Percentiles rank a stretch among this genome's conserved stretches.
phyloP scores from a whole-genome alignment of 768 basidiomycete species.

The Suillus subalutaceus region DNA sequence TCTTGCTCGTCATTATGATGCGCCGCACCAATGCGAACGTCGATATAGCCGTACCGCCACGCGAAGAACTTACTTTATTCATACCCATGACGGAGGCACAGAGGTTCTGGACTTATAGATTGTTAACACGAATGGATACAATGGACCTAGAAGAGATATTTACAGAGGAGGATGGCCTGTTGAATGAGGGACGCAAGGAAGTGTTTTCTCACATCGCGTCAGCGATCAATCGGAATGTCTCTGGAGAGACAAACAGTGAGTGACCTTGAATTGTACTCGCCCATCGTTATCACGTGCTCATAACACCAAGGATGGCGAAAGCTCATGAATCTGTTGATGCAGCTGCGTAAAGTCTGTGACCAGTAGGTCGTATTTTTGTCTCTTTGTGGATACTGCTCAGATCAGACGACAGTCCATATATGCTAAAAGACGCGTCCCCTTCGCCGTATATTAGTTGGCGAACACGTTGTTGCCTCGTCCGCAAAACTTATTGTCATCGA shows the following conservation, averaged over 20 bases:
- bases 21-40: slow-evolving; percentile 61
- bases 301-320: slow-evolving; percentile 47
- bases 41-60: slow-evolving; percentile 52
- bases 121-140: slow-evolving; percentile 55
- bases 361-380: slow-evolving; percentile 44
- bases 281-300: slow-evolving; percentile 1
- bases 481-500: slow-evolving; percentile 60
- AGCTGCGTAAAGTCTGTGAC: slow-evolving; percentile 71
- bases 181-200: slow-evolving; percentile 42
- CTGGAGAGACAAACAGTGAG: slow-evolving; percentile 36
- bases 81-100: slow-evolving; percentile 61
- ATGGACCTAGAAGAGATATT: slow-evolving; percentile 54
- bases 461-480: slow-evolving; percentile 58
- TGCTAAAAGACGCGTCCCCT: slow-evolving; percentile 52
- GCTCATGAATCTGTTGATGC: slow-evolving; percentile 71
- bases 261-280: not conserved
- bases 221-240: slow-evolving; percentile 38
- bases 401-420: slow-evolving; percentile 48
- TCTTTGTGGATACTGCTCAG: slow-evolving; percentile 10
- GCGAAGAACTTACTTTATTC: slow-evolving; percentile 59
- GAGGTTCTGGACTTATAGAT: slow-evolving; percentile 61
- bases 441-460: slow-evolving; percentile 52
- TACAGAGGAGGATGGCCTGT: slow-evolving; percentile 28
- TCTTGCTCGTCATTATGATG: slow-evolving; percentile 58
- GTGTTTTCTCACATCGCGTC: slow-evolving; percentile 41